A percentile compares a stretch with the other conserved stretches of the same genome.
Conservation (phyloP, 2,329 filamentous ascomycete species). For the Penicillium digitatum region DNA sequence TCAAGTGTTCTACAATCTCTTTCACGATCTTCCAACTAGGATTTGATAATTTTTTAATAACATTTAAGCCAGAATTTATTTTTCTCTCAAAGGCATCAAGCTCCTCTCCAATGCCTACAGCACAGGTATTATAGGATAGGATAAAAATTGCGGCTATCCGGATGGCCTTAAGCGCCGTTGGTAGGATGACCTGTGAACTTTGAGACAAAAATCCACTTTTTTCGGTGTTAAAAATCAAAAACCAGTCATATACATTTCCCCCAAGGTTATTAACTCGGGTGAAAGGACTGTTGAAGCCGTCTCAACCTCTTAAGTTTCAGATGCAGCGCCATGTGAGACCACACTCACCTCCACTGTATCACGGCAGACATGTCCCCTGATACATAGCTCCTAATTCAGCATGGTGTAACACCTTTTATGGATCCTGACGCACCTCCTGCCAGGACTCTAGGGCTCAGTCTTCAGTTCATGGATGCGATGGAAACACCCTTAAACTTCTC, state of each 20-base stretch:
- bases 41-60: neutral
- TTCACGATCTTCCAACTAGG: neutral
- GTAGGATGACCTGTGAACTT: neutral
- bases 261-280: neutral
- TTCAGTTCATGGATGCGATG: neutral
- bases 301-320: neutral
- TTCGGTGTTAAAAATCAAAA: too few species aligned
- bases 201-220: neutral
- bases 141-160: neutral
- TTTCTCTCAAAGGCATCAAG: neutral
- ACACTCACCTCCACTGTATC: neutral
- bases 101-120: neutral
- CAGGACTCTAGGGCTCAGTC: slow-evolving; percentile 2
- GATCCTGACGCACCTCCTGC: slow-evolving; percentile 1
- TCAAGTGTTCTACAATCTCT: too few species aligned
- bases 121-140: neutral
- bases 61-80: neutral
- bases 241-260: neutral
- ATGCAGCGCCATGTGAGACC: slow-evolving; percentile 1
- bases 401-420: slow-evolving; percentile 2
- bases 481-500: neutral
- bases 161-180: neutral
- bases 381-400: neutral
- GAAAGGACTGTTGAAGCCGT: neutral
- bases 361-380: neutral